Percentiles rank a stretch among this genome's conserved stretches.
phyloP scores from a whole-genome alignment of 352 stramenopile species.

The Globisporangium megalacanthum region DNA sequence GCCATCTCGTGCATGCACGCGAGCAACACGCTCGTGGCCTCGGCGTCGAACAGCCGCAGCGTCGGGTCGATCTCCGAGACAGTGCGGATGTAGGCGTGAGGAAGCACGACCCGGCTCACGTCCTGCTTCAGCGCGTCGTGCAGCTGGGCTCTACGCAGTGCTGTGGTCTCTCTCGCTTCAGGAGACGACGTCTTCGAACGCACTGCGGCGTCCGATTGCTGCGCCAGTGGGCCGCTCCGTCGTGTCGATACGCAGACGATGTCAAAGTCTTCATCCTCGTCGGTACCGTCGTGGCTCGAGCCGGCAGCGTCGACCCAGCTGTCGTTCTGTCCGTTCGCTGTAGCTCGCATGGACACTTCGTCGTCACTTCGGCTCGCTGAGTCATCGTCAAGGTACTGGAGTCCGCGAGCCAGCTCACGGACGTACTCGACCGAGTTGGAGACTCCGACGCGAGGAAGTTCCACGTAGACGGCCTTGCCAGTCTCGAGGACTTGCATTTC shows the following conservation, averaged over 20 bases:
- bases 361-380: neutral
- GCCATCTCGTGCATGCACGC: conserved; percentile 85
- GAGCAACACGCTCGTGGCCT: conserved; percentile 72
- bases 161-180: neutral
- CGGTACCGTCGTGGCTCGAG: conserved; percentile 13
- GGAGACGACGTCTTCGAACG: neutral
- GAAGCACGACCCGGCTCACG: conserved; percentile 60
- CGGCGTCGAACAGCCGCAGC: conserved; percentile 76
- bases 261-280: conserved; percentile 44
- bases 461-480: conserved; percentile 48
- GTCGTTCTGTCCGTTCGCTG: neutral
- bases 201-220: neutral
- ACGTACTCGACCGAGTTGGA: conserved; percentile 60
- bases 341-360: neutral
- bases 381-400: conserved; percentile 38
- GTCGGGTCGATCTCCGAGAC: conserved; percentile 68
- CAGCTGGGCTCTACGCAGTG: conserved; percentile 22
- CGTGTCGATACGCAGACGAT: conserved; percentile 9
- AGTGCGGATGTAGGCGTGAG: conserved; percentile 75
- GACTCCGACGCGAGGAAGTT: conserved; percentile 46
- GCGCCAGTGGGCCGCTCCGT: conserved; percentile 22
- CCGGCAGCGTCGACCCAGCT: conserved; percentile 9
- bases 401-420: conserved; percentile 52
- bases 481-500: conserved; percentile 46
- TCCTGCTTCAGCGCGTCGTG: conserved; percentile 52